Evolutionary conservation across 2,329 filamentous ascomycete genomes (phyloP).

Genomic region (Chrysoporthe austroafricana): DNA sequence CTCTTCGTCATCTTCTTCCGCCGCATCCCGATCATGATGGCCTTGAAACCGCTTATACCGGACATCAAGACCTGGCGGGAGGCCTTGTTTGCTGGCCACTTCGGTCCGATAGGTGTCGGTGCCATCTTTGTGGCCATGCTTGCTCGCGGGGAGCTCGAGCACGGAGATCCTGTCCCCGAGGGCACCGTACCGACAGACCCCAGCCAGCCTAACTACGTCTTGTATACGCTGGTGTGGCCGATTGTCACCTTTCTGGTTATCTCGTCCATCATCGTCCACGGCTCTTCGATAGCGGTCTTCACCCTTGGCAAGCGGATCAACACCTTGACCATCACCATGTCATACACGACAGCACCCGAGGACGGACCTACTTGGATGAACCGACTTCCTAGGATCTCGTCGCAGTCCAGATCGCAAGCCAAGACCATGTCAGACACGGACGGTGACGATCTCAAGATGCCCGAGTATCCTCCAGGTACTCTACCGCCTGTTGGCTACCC

Average conservation of each 20-base stretch:
- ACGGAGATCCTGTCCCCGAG: slow-evolving; percentile 73
- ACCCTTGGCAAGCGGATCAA: slow-evolving; percentile 98
- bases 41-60: slow-evolving; percentile 88
- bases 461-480: slow-evolving; percentile 68
- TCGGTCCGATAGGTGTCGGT: slow-evolving; percentile 95
- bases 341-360: slow-evolving; percentile 88
- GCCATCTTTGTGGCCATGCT: slow-evolving; percentile 95
- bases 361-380: slow-evolving; percentile 96
- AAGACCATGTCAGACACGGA: slow-evolving; percentile 82
- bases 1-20: slow-evolving; percentile 94
- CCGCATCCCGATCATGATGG: slow-evolving; percentile 91
- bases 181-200: slow-evolving; percentile 59
- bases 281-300: slow-evolving; percentile 97
- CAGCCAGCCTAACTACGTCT: slow-evolving; percentile 61
- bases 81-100: slow-evolving; percentile 94
- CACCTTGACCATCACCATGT: slow-evolving; percentile 91
- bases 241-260: slow-evolving; percentile 94
- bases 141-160: slow-evolving; percentile 88
- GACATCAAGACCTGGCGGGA: slow-evolving; percentile 99
- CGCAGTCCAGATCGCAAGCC: slow-evolving; percentile 77
- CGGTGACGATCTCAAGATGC: slow-evolving; percentile 64
- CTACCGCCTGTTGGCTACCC: slow-evolving; percentile 73
- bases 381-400: slow-evolving; percentile 73
- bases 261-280: slow-evolving; percentile 91
- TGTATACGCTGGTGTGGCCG: slow-evolving; percentile 91